phyloP scores from a whole-genome alignment of 106 monocot species.

The Allium sativum region DNA sequence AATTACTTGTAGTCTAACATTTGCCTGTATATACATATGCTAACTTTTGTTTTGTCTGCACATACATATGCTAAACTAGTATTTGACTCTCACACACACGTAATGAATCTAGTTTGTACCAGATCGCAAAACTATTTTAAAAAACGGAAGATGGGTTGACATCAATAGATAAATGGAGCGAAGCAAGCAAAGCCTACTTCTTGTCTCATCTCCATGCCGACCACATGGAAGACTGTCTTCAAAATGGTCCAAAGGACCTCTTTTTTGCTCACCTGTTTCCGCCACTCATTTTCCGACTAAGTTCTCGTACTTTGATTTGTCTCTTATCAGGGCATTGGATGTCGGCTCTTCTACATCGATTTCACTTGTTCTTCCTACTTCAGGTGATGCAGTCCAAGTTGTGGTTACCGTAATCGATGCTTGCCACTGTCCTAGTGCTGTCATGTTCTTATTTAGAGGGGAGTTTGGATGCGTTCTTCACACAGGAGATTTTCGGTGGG shows the following conservation, averaged over 20 bases:
- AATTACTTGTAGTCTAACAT: too few relatives aligned
- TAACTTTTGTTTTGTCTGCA: too few relatives aligned
- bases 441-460: constrained; percentile 79
- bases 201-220: constrained; percentile 89
- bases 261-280: constrained; percentile 70
- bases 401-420: constrained; percentile 70
- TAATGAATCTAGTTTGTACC: too few relatives aligned
- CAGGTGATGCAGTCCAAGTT: constrained; percentile 21
- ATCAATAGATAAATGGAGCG: constrained; percentile 64
- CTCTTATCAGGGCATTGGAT: constrained; percentile 44
- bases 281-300: constrained; percentile 39
- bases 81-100: too few relatives aligned
- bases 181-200: constrained; percentile 73
- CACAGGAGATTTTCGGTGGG: constrained; percentile 92
- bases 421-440: constrained; percentile 71
- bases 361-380: constrained; percentile 20
- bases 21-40: too few relatives aligned
- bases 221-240: constrained; percentile 63
- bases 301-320: constrained; percentile 52
- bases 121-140: too few relatives aligned
- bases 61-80: too few relatives aligned
- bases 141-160: constrained; percentile 44
- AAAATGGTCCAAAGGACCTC: constrained; percentile 48
- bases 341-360: constrained; percentile 26
- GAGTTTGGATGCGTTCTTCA: constrained; percentile 73